phyloP scores from a whole-genome alignment of 2,329 filamentous ascomycete species.

The Zarea fungicola region DNA sequence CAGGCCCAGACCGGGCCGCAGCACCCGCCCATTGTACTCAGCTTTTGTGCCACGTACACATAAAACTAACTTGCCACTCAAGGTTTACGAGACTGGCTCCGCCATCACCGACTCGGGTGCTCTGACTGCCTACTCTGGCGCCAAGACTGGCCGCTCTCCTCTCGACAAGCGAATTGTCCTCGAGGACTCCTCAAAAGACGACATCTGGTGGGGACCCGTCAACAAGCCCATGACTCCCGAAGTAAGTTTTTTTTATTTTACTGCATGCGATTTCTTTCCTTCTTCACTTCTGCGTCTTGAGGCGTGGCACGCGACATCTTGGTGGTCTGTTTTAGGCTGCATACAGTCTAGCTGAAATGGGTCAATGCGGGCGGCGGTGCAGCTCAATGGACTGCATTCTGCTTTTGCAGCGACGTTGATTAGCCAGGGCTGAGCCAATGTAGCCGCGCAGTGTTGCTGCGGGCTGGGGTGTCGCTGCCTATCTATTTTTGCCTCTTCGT shows the following conservation, averaged over 20 bases:
- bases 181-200: slow-evolving; percentile 80
- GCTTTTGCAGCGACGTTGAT: not conserved
- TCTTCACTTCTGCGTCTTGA: not conserved
- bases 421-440: not conserved
- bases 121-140: slow-evolving; percentile 93
- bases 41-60: not conserved
- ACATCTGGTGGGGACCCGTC: slow-evolving; percentile 98
- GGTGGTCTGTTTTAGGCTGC: not conserved
- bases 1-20: not conserved
- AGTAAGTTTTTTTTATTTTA: slow-evolving; percentile 48
- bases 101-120: slow-evolving; percentile 95
- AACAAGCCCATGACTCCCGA: slow-evolving; percentile 98
- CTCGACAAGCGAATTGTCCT: slow-evolving; percentile 97
- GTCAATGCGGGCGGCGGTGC: not conserved
- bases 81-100: slow-evolving; percentile 84
- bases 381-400: not conserved
- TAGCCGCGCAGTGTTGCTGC: too few species aligned
- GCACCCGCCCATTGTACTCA: slow-evolving; percentile 29
- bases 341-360: not conserved
- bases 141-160: slow-evolving; percentile 95
- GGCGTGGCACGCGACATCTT: slow-evolving; percentile 5
- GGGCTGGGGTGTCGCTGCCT: not conserved
- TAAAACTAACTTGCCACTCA: slow-evolving; percentile 19
- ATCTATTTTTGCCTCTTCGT: not conserved
- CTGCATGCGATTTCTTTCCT: slow-evolving; percentile 12